These are phyloP conservation scores for Pistacia atlantica DNA, from an alignment of 345 rosid species.

Conservation along the genomic window DNA sequence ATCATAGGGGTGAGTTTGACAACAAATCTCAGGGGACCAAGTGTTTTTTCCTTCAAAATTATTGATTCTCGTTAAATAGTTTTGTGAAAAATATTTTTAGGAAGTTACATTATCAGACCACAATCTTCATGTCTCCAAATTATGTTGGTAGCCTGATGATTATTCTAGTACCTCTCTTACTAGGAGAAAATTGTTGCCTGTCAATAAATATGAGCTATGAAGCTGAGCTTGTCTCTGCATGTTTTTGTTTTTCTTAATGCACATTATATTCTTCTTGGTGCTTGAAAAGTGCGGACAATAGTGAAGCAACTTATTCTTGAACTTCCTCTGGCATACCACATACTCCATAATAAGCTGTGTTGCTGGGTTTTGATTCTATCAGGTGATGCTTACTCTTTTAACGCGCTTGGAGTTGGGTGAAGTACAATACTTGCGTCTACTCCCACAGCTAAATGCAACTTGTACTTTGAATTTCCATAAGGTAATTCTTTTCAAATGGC, in stretches of 20 bases:
- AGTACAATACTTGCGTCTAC: constrained; percentile 67
- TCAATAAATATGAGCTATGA: neutral
- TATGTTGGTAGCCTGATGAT: constrained; percentile 6
- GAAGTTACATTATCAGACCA: neutral
- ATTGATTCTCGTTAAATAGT: constrained; percentile 1
- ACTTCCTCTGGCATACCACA: constrained; percentile 3
- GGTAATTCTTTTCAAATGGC: constrained; percentile 42
- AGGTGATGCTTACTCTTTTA: constrained; percentile 92
- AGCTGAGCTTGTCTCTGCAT: constrained; percentile 4
- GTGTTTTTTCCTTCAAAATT: neutral
- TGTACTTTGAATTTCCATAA: constrained; percentile 90
- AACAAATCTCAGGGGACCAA: no score
- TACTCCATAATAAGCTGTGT: neutral
- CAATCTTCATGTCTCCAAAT: neutral
- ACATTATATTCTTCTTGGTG: constrained; percentile 2
- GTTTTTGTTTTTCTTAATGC: neutral
- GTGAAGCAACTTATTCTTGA: neutral
- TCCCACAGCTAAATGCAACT: constrained; percentile 71
- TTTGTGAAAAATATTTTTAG: constrained; percentile 10
- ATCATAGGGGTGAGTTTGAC: no score
- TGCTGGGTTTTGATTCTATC: constrained; percentile 31
- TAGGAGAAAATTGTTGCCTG: neutral
- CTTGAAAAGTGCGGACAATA: constrained; percentile 4
- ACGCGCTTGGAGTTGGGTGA: constrained; percentile 93
- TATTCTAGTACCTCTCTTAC: neutral